These are phyloP conservation scores for Ceratocystis albifundus DNA, from an alignment of 2,329 filamentous ascomycete genomes.

Conservation along the genomic window DNA sequence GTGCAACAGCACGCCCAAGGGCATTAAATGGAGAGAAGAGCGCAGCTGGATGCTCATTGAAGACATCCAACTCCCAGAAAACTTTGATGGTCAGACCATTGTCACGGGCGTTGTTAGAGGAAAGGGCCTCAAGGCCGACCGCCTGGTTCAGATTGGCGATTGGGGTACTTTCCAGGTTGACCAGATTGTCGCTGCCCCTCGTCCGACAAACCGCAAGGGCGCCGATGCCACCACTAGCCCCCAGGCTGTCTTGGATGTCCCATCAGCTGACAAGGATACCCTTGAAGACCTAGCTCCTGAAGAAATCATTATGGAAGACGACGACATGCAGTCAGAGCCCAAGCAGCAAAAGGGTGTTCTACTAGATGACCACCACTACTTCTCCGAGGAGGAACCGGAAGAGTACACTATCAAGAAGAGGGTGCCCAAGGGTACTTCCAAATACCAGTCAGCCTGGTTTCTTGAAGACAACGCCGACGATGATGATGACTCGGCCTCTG, in stretches of 20 bases:
- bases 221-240: constrained; percentile 52
- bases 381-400: constrained; percentile 70
- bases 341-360: constrained; percentile 69
- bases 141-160: constrained; percentile 80
- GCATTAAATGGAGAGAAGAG: constrained; percentile 89
- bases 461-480: constrained; percentile 66
- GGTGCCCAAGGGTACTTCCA: constrained; percentile 81
- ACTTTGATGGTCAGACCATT: constrained; percentile 51
- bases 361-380: constrained; percentile 95
- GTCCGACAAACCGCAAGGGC: constrained; percentile 54
- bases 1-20: constrained; percentile 85
- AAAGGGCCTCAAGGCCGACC: constrained; percentile 75
- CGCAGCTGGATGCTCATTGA: constrained; percentile 93
- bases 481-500: constrained; percentile 72
- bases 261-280: constrained; percentile 71
- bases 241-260: constrained; percentile 52
- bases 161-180: constrained; percentile 91
- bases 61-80: constrained; percentile 58
- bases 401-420: constrained; percentile 54
- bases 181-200: constrained; percentile 68
- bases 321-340: constrained; percentile 37
- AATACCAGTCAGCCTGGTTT: constrained; percentile 92
- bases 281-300: constrained; percentile 77
- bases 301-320: constrained; percentile 60
- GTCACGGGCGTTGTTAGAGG: constrained; percentile 80